A percentile compares a stretch with the other conserved stretches of the same genome.
Evolutionary conservation across 495 filamentous ascomycete species (phyloP).

Genomic region (Saxispiralis lemnorum): DNA sequence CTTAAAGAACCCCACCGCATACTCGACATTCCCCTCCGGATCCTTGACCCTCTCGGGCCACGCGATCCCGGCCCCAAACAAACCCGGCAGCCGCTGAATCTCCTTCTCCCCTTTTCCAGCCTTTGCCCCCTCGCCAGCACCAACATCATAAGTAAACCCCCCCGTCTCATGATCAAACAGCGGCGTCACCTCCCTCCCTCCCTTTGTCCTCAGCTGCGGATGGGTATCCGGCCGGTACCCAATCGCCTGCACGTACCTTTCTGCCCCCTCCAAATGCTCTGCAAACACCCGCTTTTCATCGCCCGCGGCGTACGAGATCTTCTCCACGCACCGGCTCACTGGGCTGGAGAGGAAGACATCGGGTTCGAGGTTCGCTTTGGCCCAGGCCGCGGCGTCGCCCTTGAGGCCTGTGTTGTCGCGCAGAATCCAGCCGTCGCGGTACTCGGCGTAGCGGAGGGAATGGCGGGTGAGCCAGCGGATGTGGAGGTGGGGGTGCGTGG

Average conservation of each 20-base stretch:
- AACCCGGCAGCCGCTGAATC: conserved; percentile 27
- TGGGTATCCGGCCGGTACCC: conserved; percentile 35
- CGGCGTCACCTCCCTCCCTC: conserved; percentile 18
- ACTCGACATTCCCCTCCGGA: conserved; percentile 42
- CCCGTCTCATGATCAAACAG: conserved; percentile 35
- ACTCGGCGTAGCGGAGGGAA: conserved; percentile 41
- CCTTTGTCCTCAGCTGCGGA: conserved; percentile 24
- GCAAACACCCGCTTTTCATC: conserved; percentile 29
- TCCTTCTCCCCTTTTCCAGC: conserved; percentile 13
- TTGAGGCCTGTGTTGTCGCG: conserved; percentile 48
- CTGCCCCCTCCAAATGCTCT: conserved; percentile 30
- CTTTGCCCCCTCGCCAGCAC: neutral
- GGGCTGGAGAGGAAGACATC: conserved; percentile 28
- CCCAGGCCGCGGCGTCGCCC: conserved; percentile 41
- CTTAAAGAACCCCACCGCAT: conserved; percentile 44
- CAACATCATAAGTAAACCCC: conserved; percentile 23
- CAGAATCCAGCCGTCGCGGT: conserved; percentile 43
- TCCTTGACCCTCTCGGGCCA: conserved; percentile 43
- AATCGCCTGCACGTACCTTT: conserved; percentile 37
- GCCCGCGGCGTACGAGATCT: conserved; percentile 31
- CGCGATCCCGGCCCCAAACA: conserved; percentile 43
- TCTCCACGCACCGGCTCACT: conserved; percentile 33
- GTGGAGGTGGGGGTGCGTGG: conserved; percentile 33
- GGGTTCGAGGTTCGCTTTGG: conserved; percentile 37
- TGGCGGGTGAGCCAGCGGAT: conserved; percentile 46